A percentile compares a stretch with the other conserved stretches of the same genome.
Evolutionary conservation across 139 green algal genomes (phyloP).

Genomic region (Deuterostichococcus epilithicus): DNA sequence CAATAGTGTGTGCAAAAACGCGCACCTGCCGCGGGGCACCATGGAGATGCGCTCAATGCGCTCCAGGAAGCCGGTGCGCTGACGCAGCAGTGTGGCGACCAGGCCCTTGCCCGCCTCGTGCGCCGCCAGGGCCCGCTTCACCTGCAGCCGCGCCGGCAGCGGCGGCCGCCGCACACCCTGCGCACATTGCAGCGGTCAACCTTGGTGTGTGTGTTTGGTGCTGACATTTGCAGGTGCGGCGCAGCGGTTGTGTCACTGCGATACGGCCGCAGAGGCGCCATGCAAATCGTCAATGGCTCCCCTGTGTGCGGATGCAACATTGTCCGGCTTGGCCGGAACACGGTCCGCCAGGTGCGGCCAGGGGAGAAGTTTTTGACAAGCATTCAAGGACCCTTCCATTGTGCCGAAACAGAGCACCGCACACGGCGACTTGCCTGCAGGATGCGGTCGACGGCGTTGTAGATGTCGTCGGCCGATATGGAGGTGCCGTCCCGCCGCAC

Average conservation of each 20-base stretch:
- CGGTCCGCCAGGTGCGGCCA: too few relatives aligned
- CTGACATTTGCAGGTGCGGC: too few relatives aligned
- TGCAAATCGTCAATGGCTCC: too few relatives aligned
- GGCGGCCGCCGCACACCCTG: conserved; percentile 65
- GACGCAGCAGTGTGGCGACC: conserved; percentile 64
- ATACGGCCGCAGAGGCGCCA: too few relatives aligned
- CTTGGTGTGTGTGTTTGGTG: too few relatives aligned
- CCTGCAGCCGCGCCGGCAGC: conserved; percentile 39
- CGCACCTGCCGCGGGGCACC: conserved; percentile 45
- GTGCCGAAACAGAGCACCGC: neutral
- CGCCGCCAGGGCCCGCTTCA: conserved; percentile 31
- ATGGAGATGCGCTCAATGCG: conserved; percentile 73
- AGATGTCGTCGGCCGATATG: conserved; percentile 65
- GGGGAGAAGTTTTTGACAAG: neutral
- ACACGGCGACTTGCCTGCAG: conserved; percentile 40
- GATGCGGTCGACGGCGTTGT: conserved; percentile 79
- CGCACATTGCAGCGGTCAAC: neutral
- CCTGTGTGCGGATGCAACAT: too few relatives aligned
- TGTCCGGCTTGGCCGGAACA: too few relatives aligned
- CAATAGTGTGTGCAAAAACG: neutral
- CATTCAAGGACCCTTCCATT: too few relatives aligned
- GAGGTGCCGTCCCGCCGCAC: conserved; percentile 41
- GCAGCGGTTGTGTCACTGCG: too few relatives aligned
- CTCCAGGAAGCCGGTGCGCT: conserved; percentile 47
- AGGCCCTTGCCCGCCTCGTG: conserved; percentile 61